phyloP scores from a whole-genome alignment of 306 rosid genomes.

The Begonia peltatifolia region DNA sequence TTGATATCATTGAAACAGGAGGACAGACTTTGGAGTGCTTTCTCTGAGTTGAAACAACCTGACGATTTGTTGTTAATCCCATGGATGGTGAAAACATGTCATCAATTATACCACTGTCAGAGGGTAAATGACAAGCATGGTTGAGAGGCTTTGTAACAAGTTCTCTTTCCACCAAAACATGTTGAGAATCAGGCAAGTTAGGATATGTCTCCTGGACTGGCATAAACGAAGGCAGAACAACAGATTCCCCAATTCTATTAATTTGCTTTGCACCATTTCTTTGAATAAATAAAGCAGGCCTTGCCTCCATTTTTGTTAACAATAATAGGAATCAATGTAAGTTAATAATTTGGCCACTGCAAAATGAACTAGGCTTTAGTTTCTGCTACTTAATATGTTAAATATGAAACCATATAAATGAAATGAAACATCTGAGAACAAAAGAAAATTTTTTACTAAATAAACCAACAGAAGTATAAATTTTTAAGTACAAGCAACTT shows the following conservation, averaged over 20 bases:
- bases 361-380: slow-evolving; percentile 9
- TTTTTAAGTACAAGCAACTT: not conserved
- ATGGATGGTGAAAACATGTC: slow-evolving; percentile 79
- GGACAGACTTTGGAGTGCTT: slow-evolving; percentile 36
- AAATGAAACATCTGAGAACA: not conserved
- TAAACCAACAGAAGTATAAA: not conserved
- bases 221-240: slow-evolving; percentile 43
- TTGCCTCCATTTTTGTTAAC: slow-evolving; percentile 69
- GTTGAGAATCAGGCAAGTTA: slow-evolving; percentile 57
- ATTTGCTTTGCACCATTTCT: slow-evolving; percentile 54
- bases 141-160: slow-evolving; percentile 30
- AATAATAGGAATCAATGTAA: slow-evolving; percentile 15
- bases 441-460: not conserved
- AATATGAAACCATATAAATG: not conserved
- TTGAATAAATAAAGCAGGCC: slow-evolving; percentile 41
- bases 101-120: slow-evolving; percentile 64
- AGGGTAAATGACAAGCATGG: slow-evolving; percentile 37
- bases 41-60: slow-evolving; percentile 50
- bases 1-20: slow-evolving; percentile 45
- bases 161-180: slow-evolving; percentile 41
- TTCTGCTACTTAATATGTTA: slow-evolving; percentile 1
- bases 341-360: slow-evolving; percentile 16
- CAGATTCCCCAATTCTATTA: slow-evolving; percentile 50
- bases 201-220: slow-evolving; percentile 58
- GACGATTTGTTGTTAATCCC: slow-evolving; percentile 71